Percentiles rank a stretch among this genome's conserved stretches.
Evolutionary conservation across 345 rosid genomes (phyloP).

Genomic region (Gossypium herbaceum): DNA sequence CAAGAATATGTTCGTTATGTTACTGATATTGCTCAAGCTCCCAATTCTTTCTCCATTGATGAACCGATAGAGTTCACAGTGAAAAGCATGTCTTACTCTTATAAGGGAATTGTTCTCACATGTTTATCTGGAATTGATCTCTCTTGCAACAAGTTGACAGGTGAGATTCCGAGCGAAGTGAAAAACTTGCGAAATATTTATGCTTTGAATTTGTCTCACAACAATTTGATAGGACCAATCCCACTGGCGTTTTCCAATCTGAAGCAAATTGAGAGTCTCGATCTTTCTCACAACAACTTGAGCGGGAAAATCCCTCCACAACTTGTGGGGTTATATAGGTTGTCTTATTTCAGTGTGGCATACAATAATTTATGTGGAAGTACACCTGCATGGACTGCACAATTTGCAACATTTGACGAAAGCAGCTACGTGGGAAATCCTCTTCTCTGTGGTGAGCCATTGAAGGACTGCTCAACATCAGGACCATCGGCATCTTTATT

Average conservation of each 20-base stretch:
- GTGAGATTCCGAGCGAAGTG: background rate
- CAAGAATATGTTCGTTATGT: background rate
- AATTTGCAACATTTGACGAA: background rate
- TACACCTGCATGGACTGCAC: background rate
- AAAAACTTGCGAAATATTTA: background rate
- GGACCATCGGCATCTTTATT: background rate
- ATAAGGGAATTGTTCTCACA: background rate
- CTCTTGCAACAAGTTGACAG: slow-evolving; percentile 1
- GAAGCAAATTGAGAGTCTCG: background rate
- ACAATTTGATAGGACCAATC: background rate
- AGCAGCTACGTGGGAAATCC: background rate
- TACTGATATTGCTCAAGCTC: background rate
- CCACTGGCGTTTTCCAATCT: background rate
- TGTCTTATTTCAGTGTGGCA: background rate
- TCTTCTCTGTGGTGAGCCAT: background rate
- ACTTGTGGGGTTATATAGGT: background rate
- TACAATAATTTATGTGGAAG: background rate
- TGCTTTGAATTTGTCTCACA: slow-evolving; percentile 1
- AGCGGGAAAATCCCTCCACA: background rate
- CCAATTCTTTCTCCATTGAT: background rate
- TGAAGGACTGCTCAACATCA: background rate
- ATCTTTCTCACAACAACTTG: background rate
- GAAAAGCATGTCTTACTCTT: background rate
- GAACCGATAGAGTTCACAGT: background rate
- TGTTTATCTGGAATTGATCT: background rate